Evolutionary conservation across 225 moss, liverwort and hornwort species (phyloP).

Genomic region (Asterella californica): DNA sequence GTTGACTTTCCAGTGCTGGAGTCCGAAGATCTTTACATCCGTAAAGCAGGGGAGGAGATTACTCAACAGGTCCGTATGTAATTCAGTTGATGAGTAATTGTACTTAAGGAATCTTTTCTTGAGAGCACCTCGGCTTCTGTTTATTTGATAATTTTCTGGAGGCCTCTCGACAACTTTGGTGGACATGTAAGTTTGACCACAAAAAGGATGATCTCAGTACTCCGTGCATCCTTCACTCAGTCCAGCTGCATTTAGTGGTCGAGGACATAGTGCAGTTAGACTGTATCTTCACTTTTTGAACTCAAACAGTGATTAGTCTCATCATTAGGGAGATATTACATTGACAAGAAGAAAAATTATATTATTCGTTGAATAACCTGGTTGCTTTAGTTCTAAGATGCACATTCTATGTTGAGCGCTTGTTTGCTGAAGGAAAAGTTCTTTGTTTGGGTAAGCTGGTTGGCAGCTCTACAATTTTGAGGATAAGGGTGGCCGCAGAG

Average conservation of each 20-base stretch:
- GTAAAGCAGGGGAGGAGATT: constrained; percentile 97
- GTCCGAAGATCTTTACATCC: constrained; percentile 89
- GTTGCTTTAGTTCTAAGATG: not conserved
- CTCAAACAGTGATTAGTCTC: not conserved
- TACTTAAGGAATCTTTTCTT: not conserved
- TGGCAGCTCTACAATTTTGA: constrained; percentile 96
- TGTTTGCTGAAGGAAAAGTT: constrained; percentile 28
- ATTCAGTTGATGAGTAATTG: not conserved
- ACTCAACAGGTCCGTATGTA: constrained; percentile 69
- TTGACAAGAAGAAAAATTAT: not conserved
- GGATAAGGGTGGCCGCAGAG: constrained; percentile 83
- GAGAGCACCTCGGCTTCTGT: no score
- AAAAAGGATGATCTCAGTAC: not conserved
- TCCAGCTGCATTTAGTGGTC: not conserved
- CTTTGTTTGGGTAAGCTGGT: constrained; percentile 42
- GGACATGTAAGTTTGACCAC: not conserved
- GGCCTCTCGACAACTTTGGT: not conserved
- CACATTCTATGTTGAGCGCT: not conserved
- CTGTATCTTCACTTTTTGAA: not conserved
- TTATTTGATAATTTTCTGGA: not conserved
- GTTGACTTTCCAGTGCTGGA: constrained; percentile 93
- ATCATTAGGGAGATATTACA: not conserved
- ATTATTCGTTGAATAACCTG: not conserved
- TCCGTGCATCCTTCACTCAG: not conserved
- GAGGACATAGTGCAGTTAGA: not conserved